Percentiles rank a stretch among this genome's conserved stretches.
Evolutionary conservation across 345 rosid genomes (phyloP).

Genomic region (Brassica cretica): DNA sequence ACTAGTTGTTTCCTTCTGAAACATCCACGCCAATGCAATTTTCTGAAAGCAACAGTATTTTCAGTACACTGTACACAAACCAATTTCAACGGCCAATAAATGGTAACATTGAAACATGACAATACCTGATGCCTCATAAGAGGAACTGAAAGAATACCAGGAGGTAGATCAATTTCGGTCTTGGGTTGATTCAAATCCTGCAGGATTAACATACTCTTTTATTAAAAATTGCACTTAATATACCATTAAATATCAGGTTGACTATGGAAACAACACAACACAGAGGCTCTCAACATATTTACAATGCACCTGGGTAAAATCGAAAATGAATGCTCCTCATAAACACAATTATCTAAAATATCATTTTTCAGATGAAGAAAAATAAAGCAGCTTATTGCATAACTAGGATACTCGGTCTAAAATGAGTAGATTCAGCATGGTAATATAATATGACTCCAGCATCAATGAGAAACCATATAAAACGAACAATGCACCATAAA

Average conservation of each 20-base stretch:
- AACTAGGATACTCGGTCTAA: constrained; percentile 10
- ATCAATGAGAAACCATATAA: constrained; percentile 9
- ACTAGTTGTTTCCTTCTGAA: constrained; percentile 85
- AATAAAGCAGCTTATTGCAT: constrained; percentile 11
- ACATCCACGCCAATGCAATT: constrained; percentile 98
- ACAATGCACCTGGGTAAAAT: constrained; percentile 5
- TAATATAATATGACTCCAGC: constrained; percentile 12
- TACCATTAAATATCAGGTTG: neutral
- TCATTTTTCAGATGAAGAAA: neutral
- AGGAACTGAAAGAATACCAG: constrained; percentile 75
- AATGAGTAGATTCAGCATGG: constrained; percentile 3
- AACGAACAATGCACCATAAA: neutral
- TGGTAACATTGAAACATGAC: constrained; percentile 23
- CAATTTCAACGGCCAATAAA: constrained; percentile 23
- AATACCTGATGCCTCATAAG: constrained; percentile 97
- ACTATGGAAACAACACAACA: constrained; percentile 1
- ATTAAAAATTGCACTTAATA: constrained; percentile 6
- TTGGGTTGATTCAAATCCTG: constrained; percentile 88
- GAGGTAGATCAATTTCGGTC: constrained; percentile 63
- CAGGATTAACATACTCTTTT: constrained; percentile 12
- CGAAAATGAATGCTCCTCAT: neutral
- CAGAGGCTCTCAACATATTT: constrained; percentile 1
- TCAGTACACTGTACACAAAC: constrained; percentile 29
- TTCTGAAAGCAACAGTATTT: constrained; percentile 51
- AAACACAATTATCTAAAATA: neutral